Percentiles rank a stretch among this genome's conserved stretches.
phyloP scores from a whole-genome alignment of 192 early-diverging fungal species.

The Umbelopsis ramanniana region DNA sequence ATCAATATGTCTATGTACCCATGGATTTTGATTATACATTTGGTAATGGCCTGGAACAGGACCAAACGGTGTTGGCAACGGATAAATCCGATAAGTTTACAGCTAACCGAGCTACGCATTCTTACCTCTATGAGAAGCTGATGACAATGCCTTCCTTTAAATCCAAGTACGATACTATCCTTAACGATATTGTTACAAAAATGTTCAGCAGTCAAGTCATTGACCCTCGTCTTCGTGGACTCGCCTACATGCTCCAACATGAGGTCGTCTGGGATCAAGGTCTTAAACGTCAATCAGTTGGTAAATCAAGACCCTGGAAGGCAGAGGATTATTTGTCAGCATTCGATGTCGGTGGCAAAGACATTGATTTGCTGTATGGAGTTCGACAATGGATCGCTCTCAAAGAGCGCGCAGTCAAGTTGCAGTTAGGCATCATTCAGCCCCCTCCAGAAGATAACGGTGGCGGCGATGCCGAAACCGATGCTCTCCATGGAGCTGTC shows the following conservation, averaged over 20 bases:
- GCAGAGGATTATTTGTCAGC: not conserved
- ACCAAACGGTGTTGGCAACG: conserved; percentile 19
- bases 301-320: not conserved
- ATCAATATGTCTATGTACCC: conserved; percentile 43
- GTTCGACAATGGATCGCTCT: conserved; percentile 22
- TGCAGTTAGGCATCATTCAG: not conserved
- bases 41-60: conserved; percentile 44
- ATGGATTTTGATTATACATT: conserved; percentile 54
- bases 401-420: not conserved
- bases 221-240: conserved; percentile 36
- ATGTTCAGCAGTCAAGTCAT: conserved; percentile 43
- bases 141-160: conserved; percentile 29
- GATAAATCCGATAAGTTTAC: conserved; percentile 39
- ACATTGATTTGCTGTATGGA: conserved; percentile 12
- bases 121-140: conserved; percentile 45
- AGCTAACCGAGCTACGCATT: conserved; percentile 33
- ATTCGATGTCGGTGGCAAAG: not conserved
- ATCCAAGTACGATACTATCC: conserved; percentile 30
- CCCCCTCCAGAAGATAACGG: not conserved
- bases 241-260: conserved; percentile 44
- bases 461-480: not conserved
- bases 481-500: not conserved
- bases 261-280: conserved; percentile 46
- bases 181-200: conserved; percentile 41
- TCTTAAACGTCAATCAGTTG: conserved; percentile 24